Conservation (phyloP, 495 filamentous ascomycete species). For the Staphylotrichum longicolle region DNA sequence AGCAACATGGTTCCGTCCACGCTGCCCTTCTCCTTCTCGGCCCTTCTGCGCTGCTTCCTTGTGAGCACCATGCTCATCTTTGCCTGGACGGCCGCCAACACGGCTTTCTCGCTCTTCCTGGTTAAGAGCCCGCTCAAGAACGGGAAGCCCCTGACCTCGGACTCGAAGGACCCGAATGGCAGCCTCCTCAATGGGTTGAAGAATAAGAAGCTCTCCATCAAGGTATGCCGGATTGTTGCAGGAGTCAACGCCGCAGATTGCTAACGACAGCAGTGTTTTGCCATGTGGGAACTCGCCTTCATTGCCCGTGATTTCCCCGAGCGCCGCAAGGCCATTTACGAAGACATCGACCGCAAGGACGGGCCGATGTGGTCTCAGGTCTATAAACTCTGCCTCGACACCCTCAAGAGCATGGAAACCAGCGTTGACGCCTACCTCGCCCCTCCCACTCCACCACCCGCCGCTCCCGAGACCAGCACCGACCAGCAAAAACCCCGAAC, state of each 20-base stretch:
- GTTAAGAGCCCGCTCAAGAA: slow-evolving; percentile 78
- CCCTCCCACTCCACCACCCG: slow-evolving; percentile 38
- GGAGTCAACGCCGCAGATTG: background rate
- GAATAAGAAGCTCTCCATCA: slow-evolving; percentile 63
- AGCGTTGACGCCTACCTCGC: slow-evolving; percentile 61
- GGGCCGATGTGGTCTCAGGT: slow-evolving; percentile 82
- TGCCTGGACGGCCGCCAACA: slow-evolving; percentile 72
- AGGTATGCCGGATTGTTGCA: slow-evolving; percentile 39
- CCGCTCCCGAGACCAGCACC: slow-evolving; percentile 29
- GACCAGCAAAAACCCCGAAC: slow-evolving; percentile 30
- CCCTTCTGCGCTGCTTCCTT: slow-evolving; percentile 59
- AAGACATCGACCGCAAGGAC: slow-evolving; percentile 80
- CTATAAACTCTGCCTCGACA: slow-evolving; percentile 59
- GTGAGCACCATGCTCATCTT: slow-evolving; percentile 65
- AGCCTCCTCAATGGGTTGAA: slow-evolving; percentile 81
- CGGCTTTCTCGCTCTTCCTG: slow-evolving; percentile 74
- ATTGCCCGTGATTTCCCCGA: slow-evolving; percentile 71
- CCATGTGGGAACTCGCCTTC: slow-evolving; percentile 84
- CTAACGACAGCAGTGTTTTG: slow-evolving; percentile 59
- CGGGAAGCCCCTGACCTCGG: slow-evolving; percentile 74
- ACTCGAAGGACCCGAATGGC: slow-evolving; percentile 88
- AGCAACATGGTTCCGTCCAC: slow-evolving; percentile 59
- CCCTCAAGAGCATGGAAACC: slow-evolving; percentile 62
- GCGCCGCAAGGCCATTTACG: slow-evolving; percentile 78
- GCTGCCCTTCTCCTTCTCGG: slow-evolving; percentile 55